A percentile compares a stretch with the other conserved stretches of the same genome.
Conservation (phyloP, 768 basidiomycete species). For the Leucogyrophana mollusca region DNA sequence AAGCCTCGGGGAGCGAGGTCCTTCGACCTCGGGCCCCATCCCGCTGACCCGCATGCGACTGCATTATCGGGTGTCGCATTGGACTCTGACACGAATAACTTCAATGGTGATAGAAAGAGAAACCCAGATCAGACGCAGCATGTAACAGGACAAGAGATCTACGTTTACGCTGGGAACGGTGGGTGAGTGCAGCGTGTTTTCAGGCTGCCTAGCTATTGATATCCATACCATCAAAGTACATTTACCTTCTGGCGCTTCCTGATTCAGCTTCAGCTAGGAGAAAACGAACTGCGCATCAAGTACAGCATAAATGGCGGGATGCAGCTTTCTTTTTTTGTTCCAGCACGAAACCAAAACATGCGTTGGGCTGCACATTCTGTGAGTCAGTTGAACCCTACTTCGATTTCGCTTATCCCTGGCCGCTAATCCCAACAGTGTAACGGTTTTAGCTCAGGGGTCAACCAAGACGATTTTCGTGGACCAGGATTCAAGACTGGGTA, state of each 20-base stretch:
- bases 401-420: not conserved
- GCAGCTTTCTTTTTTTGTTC: slow-evolving; percentile 78
- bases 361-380: slow-evolving; percentile 89
- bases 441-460: slow-evolving; percentile 86
- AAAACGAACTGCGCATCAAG: slow-evolving; percentile 68
- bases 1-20: slow-evolving; percentile 26
- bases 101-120: slow-evolving; percentile 14
- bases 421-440: slow-evolving; percentile 61
- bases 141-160: slow-evolving; percentile 67
- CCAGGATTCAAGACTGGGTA: slow-evolving; percentile 80
- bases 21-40: slow-evolving; percentile 68
- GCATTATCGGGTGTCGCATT: slow-evolving; percentile 28
- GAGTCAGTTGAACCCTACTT: slow-evolving; percentile 24
- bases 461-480: slow-evolving; percentile 81
- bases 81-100: slow-evolving; percentile 1
- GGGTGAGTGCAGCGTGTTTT: slow-evolving; percentile 38
- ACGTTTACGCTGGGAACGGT: slow-evolving; percentile 57
- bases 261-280: slow-evolving; percentile 73
- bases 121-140: slow-evolving; percentile 37
- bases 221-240: slow-evolving; percentile 44
- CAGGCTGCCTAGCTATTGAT: not conserved
- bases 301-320: slow-evolving; percentile 86
- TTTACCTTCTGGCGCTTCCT: slow-evolving; percentile 95
- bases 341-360: slow-evolving; percentile 80
- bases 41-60: slow-evolving; percentile 67